Conservation (phyloP, 768 basidiomycete species). For the Boletus fagicola region DNA sequence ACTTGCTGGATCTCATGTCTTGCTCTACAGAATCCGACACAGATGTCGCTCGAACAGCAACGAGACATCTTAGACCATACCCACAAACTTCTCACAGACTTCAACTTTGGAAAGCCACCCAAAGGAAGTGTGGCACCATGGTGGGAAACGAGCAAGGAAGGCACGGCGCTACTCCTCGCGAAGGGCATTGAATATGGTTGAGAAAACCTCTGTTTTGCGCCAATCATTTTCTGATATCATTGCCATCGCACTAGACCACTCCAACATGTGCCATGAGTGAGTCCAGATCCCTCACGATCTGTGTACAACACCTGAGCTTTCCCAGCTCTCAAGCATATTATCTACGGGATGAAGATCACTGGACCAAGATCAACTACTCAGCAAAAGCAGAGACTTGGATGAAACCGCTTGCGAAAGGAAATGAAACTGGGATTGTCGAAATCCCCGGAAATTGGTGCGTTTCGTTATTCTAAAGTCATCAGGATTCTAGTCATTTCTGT, state of each 20-base stretch:
- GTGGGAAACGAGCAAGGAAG: constrained; percentile 77
- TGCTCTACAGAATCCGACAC: constrained; percentile 49
- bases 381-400: constrained; percentile 66
- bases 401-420: constrained; percentile 65
- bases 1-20: background rate
- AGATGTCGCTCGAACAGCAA: constrained; percentile 64
- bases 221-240: constrained; percentile 5
- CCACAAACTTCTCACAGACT: constrained; percentile 59
- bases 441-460: constrained; percentile 70
- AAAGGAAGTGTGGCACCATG: constrained; percentile 72
- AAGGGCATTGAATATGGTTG: constrained; percentile 74
- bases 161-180: constrained; percentile 59
- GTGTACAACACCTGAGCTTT: background rate
- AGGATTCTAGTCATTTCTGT: background rate
- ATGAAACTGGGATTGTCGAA: constrained; percentile 58
- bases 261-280: constrained; percentile 54
- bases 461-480: background rate
- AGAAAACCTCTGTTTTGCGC: background rate
- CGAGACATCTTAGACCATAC: constrained; percentile 69
- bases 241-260: constrained; percentile 44
- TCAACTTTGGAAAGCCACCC: constrained; percentile 58
- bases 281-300: background rate
- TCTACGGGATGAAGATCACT: constrained; percentile 62
- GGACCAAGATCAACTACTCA: constrained; percentile 71
- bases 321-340: constrained; percentile 62